These are phyloP conservation scores for Ophiocytium majus DNA, from an alignment of 352 stramenopile genomes.

Conservation along the genomic window DNA sequence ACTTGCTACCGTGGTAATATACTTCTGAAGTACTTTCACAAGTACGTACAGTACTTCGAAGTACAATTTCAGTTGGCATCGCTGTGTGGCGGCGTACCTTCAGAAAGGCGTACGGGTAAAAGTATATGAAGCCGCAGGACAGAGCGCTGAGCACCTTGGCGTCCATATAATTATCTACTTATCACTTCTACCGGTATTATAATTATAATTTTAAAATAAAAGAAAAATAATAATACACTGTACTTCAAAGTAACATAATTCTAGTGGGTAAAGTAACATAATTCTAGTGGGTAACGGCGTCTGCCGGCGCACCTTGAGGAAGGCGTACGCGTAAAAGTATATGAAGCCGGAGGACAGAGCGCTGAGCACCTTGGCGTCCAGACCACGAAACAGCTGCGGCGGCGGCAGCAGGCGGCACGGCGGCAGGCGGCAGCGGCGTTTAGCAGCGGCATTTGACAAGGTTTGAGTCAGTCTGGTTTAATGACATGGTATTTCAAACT, in stretches of 20 bases:
- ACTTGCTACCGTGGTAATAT: constrained; percentile 27
- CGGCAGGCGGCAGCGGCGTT: too few relatives aligned
- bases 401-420: too few relatives aligned
- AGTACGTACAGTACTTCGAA: too few relatives aligned
- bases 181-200: too few relatives aligned
- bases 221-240: too few relatives aligned
- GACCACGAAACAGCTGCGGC: constrained; percentile 31
- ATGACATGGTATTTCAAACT: too few relatives aligned
- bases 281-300: neutral
- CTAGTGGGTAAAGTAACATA: too few relatives aligned
- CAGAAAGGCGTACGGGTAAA: constrained; percentile 51
- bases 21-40: constrained; percentile 50
- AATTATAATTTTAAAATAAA: too few relatives aligned
- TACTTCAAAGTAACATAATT: too few relatives aligned
- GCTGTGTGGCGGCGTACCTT: constrained; percentile 21
- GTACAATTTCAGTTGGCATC: neutral
- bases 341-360: constrained; percentile 44
- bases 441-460: too few relatives aligned
- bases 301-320: constrained; percentile 32
- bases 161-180: too few relatives aligned
- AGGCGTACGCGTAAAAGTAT: constrained; percentile 54
- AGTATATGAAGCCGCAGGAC: constrained; percentile 49
- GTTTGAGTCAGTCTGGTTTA: too few relatives aligned
- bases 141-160: constrained; percentile 38
- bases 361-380: constrained; percentile 37